Percentiles rank a stretch among this genome's conserved stretches.
Evolutionary conservation across 1,284 basidiomycete species (phyloP).

Genomic region (Malassezia nana): DNA sequence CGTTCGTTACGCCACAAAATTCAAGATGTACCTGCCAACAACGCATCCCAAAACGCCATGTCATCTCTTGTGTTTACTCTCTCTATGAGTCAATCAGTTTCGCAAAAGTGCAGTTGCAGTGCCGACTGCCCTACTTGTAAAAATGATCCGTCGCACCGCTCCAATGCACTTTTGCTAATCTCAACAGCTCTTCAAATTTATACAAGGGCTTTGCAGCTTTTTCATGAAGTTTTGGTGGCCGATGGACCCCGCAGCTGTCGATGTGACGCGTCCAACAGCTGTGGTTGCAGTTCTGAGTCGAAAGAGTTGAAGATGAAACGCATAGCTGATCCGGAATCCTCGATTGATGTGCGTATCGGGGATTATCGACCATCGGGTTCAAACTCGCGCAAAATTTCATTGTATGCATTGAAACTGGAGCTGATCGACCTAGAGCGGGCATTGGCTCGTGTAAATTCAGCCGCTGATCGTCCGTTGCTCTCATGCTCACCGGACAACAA

Average conservation of each 20-base stretch:
- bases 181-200: constrained; percentile 46
- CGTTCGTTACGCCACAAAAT: constrained; percentile 16
- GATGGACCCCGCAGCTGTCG: not conserved
- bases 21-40: not conserved
- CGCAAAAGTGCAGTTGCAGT: constrained; percentile 40
- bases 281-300: not conserved
- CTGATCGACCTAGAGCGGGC: constrained; percentile 37
- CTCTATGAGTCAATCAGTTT: constrained; percentile 36
- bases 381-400: constrained; percentile 42
- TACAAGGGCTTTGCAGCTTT: constrained; percentile 36
- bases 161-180: constrained; percentile 36
- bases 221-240: constrained; percentile 32
- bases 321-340: not conserved
- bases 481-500: not conserved
- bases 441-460: constrained; percentile 30
- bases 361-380: constrained; percentile 27
- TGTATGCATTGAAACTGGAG: constrained; percentile 46
- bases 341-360: constrained; percentile 38
- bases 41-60: constrained; percentile 2
- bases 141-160: constrained; percentile 29
- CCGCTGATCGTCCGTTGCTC: constrained; percentile 17
- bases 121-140: constrained; percentile 45
- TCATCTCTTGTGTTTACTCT: constrained; percentile 38
- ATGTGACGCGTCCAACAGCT: not conserved
- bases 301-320: not conserved